Evolutionary conservation across 148 eudicot genomes (phyloP).

Genomic region (Rhododendron griersonianum): DNA sequence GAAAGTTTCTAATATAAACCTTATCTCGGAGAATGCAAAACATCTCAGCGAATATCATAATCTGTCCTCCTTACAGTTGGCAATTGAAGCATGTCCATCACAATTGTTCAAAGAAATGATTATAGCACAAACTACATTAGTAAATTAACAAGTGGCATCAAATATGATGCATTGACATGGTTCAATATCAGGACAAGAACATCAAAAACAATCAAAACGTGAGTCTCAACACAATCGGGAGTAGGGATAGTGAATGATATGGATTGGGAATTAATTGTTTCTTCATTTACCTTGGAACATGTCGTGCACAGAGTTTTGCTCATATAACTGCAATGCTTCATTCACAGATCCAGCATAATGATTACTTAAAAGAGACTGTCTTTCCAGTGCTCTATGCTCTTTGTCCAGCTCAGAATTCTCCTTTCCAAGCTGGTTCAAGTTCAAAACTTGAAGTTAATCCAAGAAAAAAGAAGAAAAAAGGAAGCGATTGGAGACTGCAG

Average conservation of each 20-base stretch:
- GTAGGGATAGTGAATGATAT: background rate
- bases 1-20: background rate
- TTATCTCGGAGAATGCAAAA: background rate
- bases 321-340: slow-evolving; percentile 57
- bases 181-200: background rate
- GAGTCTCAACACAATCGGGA: no score
- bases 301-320: slow-evolving; percentile 33
- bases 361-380: slow-evolving; percentile 37
- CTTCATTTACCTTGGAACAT: slow-evolving; percentile 54
- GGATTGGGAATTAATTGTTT: background rate
- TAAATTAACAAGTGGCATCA: background rate
- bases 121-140: background rate
- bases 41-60: background rate
- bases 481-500: background rate
- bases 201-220: background rate
- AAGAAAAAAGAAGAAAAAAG: background rate
- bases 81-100: background rate
- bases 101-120: background rate
- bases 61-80: background rate
- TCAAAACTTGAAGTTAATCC: background rate
- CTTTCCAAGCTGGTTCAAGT: slow-evolving; percentile 43
- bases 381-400: slow-evolving; percentile 46
- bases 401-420: slow-evolving; percentile 52
- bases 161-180: background rate
- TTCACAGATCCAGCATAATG: slow-evolving; percentile 38